phyloP scores from a whole-genome alignment of 495 filamentous ascomycete species.

The Aspergillus egyptiacus region DNA sequence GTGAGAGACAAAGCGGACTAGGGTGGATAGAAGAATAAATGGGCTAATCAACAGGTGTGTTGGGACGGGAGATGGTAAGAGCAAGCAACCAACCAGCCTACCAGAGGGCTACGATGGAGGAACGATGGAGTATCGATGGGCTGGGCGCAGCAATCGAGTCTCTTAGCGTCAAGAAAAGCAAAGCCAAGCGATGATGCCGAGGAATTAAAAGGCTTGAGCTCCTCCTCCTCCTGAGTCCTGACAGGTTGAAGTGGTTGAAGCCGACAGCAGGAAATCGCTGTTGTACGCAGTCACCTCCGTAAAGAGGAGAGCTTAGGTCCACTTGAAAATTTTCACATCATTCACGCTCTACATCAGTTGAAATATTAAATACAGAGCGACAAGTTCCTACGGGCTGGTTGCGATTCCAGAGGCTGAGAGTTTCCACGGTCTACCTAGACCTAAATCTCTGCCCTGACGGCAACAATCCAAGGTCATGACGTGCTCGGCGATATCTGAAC shows the following conservation, averaged over 20 bases:
- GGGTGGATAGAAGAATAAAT: not conserved
- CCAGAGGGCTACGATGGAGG: not conserved
- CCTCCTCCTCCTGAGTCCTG: not conserved
- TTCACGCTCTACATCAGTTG: too few relatives aligned
- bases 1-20: not conserved
- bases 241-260: too few relatives aligned
- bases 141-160: slow-evolving; percentile 1
- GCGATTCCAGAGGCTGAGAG: slow-evolving; percentile 1
- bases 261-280: too few relatives aligned
- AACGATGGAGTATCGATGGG: not conserved
- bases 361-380: too few relatives aligned
- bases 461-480: slow-evolving; percentile 3
- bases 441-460: not conserved
- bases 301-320: too few relatives aligned
- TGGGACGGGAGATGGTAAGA: slow-evolving; percentile 5
- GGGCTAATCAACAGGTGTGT: not conserved
- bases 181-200: slow-evolving; percentile 9
- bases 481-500: slow-evolving; percentile 9
- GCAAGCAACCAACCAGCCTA: not conserved
- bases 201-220: slow-evolving; percentile 1
- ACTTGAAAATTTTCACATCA: too few relatives aligned
- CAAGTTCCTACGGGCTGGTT: too few relatives aligned
- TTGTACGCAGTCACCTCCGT: too few relatives aligned
- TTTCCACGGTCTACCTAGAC: too few relatives aligned
- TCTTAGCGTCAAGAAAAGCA: not conserved